Percentiles rank a stretch among this genome's conserved stretches.
These are phyloP conservation scores for Aspergillus haitiensis DNA, from an alignment of 495 filamentous ascomycete genomes.

Conservation along the genomic window DNA sequence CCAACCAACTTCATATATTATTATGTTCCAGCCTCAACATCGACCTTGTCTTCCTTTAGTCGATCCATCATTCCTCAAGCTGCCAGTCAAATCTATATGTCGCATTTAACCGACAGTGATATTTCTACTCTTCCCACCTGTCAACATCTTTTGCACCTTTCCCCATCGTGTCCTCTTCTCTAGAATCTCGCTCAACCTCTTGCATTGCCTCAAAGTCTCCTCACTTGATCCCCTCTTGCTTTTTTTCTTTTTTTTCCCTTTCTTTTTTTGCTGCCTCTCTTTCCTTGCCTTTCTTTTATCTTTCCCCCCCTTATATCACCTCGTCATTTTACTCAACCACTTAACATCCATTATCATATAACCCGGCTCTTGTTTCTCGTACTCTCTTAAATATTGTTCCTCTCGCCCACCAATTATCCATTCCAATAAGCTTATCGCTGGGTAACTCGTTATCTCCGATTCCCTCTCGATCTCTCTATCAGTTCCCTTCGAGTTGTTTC, in stretches of 20 bases:
- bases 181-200: constrained; percentile 7
- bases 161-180: constrained; percentile 20
- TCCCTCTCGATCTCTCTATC: constrained; percentile 1
- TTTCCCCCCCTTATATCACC: constrained; percentile 5
- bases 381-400: no score
- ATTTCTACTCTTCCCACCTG: constrained; percentile 22
- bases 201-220: neutral
- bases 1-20: constrained; percentile 14
- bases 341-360: no score
- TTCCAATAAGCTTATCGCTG: no score
- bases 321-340: no score
- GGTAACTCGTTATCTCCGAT: neutral
- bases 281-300: neutral
- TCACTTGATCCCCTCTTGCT: neutral
- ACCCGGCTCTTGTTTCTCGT: no score
- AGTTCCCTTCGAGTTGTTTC: neutral
- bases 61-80: constrained; percentile 25
- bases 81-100: constrained; percentile 22
- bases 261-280: neutral
- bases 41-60: constrained; percentile 15
- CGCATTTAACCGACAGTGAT: constrained; percentile 27
- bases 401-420: no score
- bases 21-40: constrained; percentile 23
- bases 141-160: constrained; percentile 17
- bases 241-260: neutral